Evolutionary conservation across 1,284 basidiomycete species (phyloP).

Genomic region (Pascua sp.): DNA sequence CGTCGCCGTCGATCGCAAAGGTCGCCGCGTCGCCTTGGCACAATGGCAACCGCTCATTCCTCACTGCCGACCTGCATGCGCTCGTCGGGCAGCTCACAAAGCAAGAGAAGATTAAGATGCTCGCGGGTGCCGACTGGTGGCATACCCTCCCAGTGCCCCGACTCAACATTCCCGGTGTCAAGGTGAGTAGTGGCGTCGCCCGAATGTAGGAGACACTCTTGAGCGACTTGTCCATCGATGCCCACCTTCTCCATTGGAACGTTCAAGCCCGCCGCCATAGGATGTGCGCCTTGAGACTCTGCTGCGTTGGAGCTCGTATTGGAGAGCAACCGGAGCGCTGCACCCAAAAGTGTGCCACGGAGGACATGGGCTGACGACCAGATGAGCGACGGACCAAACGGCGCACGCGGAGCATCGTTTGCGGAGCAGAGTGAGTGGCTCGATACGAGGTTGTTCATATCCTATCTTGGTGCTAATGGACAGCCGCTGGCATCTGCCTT

Average conservation of each 20-base stretch:
- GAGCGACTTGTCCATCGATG: too few relatives aligned
- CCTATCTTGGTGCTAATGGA: too few relatives aligned
- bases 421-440: conserved; percentile 54
- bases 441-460: conserved; percentile 23
- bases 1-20: too few relatives aligned
- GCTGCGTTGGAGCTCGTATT: too few relatives aligned
- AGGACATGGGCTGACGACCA: too few relatives aligned
- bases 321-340: too few relatives aligned
- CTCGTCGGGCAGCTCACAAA: conserved; percentile 10
- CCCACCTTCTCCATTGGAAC: too few relatives aligned
- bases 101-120: conserved; percentile 37
- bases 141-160: conserved; percentile 53
- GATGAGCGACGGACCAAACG: conserved; percentile 25
- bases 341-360: too few relatives aligned
- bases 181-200: conserved; percentile 18
- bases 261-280: too few relatives aligned
- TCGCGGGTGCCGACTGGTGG: conserved; percentile 38
- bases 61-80: conserved; percentile 8
- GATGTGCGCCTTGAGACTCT: too few relatives aligned
- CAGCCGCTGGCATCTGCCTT: conserved; percentile 58
- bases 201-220: too few relatives aligned
- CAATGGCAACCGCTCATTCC: conserved; percentile 14
- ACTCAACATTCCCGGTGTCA: conserved; percentile 34
- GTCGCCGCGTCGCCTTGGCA: too few relatives aligned
- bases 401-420: conserved; percentile 24